Conservation (phyloP, 306 rosid genomes). For the Pterocarpus santalinus region DNA sequence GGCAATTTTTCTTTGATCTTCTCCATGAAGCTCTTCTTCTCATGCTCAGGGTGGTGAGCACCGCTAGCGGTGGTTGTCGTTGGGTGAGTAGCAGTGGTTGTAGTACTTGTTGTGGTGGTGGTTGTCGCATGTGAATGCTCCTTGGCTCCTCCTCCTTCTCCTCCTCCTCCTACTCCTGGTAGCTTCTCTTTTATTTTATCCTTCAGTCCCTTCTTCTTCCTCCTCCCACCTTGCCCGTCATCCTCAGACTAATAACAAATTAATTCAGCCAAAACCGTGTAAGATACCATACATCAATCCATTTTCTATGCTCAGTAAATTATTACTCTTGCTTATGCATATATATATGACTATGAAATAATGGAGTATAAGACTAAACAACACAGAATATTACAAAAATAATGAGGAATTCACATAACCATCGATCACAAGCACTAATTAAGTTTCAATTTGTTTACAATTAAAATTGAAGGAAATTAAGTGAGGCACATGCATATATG, state of each 20-base stretch:
- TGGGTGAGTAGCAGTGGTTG: constrained; percentile 14
- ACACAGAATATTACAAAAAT: too few species aligned
- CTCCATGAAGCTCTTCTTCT: constrained; percentile 72
- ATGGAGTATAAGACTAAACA: too few species aligned
- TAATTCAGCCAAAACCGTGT: background rate
- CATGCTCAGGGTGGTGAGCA: constrained; percentile 51
- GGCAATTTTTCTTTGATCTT: constrained; percentile 86
- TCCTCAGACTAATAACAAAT: constrained; percentile 61
- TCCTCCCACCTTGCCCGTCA: constrained; percentile 72
- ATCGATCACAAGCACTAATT: too few species aligned
- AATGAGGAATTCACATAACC: too few species aligned
- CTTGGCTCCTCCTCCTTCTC: constrained; percentile 28
- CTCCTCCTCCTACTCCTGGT: constrained; percentile 45
- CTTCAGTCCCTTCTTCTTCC: constrained; percentile 74
- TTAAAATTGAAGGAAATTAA: too few species aligned
- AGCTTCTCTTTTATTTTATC: constrained; percentile 74
- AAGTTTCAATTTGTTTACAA: too few species aligned
- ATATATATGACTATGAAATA: too few species aligned
- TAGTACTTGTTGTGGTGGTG: constrained; percentile 1
- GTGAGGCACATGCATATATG: too few species aligned
- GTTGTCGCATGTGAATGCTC: constrained; percentile 21
- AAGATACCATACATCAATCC: too few species aligned
- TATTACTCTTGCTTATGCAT: too few species aligned
- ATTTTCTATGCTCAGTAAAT: too few species aligned
- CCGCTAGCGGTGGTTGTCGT: background rate